These are phyloP conservation scores for Yamadazyma spencermartinsiae DNA, from an alignment of 1,139 yeast genomes.

Conservation along the genomic window DNA sequence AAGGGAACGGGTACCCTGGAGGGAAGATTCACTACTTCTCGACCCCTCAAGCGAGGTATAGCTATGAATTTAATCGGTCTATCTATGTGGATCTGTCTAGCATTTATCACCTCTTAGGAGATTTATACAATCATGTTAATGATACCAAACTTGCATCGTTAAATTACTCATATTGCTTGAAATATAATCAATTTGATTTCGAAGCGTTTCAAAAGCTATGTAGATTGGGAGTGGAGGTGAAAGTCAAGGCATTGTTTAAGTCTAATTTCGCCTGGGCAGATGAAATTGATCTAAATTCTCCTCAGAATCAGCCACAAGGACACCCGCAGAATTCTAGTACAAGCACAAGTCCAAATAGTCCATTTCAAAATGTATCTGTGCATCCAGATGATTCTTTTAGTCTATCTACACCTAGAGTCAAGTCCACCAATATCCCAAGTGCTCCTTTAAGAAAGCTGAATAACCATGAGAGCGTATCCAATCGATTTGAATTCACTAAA, in stretches of 20 bases:
- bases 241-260: constrained; percentile 57
- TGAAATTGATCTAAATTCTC: constrained; percentile 2
- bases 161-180: constrained; percentile 67
- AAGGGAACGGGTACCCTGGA: constrained; percentile 8
- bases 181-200: constrained; percentile 77
- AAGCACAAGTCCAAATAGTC: constrained; percentile 7
- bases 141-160: constrained; percentile 66
- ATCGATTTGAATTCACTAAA: constrained; percentile 35
- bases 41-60: constrained; percentile 27
- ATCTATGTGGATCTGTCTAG: constrained; percentile 65
- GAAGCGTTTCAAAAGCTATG: constrained; percentile 83
- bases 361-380: constrained; percentile 16
- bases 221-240: constrained; percentile 66
- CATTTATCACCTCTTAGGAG: constrained; percentile 68
- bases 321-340: constrained; percentile 11
- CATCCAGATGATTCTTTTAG: constrained; percentile 28
- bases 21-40: constrained; percentile 18
- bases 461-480: constrained; percentile 16
- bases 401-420: constrained; percentile 50
- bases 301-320: constrained; percentile 4
- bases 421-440: constrained; percentile 44
- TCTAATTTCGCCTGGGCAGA: not conserved
- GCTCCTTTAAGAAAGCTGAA: constrained; percentile 54
- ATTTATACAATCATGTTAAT: constrained; percentile 58
- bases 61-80: constrained; percentile 36